These are phyloP conservation scores for Erigeron philadelphicus DNA, from an alignment of 140 eudicot species.

Conservation along the genomic window DNA sequence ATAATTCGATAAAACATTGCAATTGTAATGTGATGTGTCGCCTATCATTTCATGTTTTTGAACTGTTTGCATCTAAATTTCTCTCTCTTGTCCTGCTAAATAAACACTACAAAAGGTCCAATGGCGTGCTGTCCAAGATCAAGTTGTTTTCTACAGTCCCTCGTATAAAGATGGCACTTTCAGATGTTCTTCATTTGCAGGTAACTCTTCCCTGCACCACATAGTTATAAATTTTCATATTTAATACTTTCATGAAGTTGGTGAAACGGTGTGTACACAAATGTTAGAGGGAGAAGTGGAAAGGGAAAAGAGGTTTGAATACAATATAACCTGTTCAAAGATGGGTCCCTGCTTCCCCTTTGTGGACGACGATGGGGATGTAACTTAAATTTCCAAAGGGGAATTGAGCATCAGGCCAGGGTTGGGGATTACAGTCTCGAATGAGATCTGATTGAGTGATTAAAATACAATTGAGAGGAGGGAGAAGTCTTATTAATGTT, in stretches of 20 bases:
- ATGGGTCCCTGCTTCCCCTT: no score
- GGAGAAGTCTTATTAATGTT: no score
- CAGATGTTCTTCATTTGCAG: conserved; percentile 94
- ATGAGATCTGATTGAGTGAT: no score
- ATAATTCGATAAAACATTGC: background rate
- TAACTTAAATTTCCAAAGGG: no score
- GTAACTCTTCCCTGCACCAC: conserved; percentile 27
- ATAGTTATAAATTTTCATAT: background rate
- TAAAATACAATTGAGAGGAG: no score
- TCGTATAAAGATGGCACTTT: conserved; percentile 75
- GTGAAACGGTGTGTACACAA: no score
- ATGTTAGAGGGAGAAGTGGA: no score
- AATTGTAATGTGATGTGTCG: conserved; percentile 9
- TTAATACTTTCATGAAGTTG: background rate
- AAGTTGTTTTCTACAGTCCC: conserved; percentile 80
- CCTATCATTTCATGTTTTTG: background rate
- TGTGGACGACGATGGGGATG: no score
- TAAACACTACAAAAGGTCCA: conserved; percentile 48
- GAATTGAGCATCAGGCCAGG: no score
- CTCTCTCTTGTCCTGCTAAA: conserved; percentile 6
- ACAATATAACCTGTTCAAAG: no score
- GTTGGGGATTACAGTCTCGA: no score
- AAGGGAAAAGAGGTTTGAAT: no score
- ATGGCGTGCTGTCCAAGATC: conserved; percentile 81
- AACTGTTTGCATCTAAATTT: background rate